phyloP scores from a whole-genome alignment of 805 yeast species.

The Blastobotrys attinorum region DNA sequence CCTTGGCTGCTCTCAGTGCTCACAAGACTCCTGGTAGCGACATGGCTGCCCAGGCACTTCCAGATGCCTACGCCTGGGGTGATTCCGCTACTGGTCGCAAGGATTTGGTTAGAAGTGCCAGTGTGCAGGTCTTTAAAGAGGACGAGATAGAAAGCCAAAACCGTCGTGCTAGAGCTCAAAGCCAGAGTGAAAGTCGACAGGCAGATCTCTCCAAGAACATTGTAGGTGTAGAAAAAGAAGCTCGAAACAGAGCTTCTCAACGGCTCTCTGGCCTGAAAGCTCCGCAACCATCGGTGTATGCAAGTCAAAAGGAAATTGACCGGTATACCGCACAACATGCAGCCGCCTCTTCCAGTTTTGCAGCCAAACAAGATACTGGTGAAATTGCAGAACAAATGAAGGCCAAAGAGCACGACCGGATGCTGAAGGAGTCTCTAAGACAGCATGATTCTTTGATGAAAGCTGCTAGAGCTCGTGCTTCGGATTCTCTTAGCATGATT shows the following conservation, averaged over 20 bases:
- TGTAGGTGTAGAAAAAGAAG: constrained; percentile 17
- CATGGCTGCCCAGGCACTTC: constrained; percentile 26
- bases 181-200: constrained; percentile 24
- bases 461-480: constrained; percentile 46
- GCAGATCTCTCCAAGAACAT: constrained; percentile 20
- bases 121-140: constrained; percentile 5
- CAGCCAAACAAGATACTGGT: background rate
- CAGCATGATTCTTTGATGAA: constrained; percentile 37
- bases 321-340: background rate
- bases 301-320: background rate
- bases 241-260: constrained; percentile 3
- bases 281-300: background rate
- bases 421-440: constrained; percentile 11
- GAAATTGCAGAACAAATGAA: background rate
- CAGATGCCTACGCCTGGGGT: constrained; percentile 30
- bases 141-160: constrained; percentile 25
- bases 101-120: constrained; percentile 4
- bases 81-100: constrained; percentile 8
- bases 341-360: background rate
- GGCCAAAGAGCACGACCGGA: constrained; percentile 11
- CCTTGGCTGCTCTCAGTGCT: constrained; percentile 29
- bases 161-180: constrained; percentile 11
- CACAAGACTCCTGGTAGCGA: constrained; percentile 25
- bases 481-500: constrained; percentile 31
- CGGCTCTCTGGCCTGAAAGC: background rate